Evolutionary conservation across 2,329 filamentous ascomycete species (phyloP).

Genomic region (Xenoacremonium recifei): DNA sequence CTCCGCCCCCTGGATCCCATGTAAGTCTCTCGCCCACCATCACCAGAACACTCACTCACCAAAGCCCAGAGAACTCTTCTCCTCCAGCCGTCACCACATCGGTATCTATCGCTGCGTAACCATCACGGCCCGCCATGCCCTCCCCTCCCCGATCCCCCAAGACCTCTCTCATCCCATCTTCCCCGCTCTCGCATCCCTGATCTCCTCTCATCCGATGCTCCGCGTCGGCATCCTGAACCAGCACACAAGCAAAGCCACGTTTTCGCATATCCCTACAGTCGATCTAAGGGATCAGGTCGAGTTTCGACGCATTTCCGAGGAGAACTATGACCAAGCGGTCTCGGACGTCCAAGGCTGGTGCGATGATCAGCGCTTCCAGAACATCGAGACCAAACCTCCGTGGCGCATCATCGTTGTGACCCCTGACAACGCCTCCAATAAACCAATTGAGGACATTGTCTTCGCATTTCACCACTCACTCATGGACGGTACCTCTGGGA

Average conservation of each 20-base stretch:
- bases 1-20: constrained; percentile 26
- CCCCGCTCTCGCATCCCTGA: constrained; percentile 31
- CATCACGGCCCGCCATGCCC: constrained; percentile 43
- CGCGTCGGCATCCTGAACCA: constrained; percentile 48
- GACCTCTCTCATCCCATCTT: constrained; percentile 6
- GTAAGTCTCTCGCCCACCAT: constrained; percentile 15
- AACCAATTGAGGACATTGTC: constrained; percentile 36
- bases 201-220: constrained; percentile 45
- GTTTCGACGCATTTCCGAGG: constrained; percentile 26
- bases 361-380: constrained; percentile 41
- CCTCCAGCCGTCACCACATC: constrained; percentile 44
- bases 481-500: constrained; percentile 49
- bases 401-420: constrained; percentile 46
- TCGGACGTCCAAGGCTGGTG: constrained; percentile 34
- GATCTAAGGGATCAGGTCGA: constrained; percentile 43
- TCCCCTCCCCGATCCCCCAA: constrained; percentile 1
- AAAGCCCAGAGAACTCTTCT: constrained; percentile 42
- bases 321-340: constrained; percentile 30
- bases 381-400: constrained; percentile 39
- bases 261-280: constrained; percentile 41
- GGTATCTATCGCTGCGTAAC: constrained; percentile 48
- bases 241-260: constrained; percentile 41
- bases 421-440: constrained; percentile 8
- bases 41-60: constrained; percentile 4
- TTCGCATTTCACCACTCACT: constrained; percentile 54